Base-by-base conservation (phyloP, 2,329 filamentous ascomycete species). In the Pseudogymnoascus sp. region DNA sequence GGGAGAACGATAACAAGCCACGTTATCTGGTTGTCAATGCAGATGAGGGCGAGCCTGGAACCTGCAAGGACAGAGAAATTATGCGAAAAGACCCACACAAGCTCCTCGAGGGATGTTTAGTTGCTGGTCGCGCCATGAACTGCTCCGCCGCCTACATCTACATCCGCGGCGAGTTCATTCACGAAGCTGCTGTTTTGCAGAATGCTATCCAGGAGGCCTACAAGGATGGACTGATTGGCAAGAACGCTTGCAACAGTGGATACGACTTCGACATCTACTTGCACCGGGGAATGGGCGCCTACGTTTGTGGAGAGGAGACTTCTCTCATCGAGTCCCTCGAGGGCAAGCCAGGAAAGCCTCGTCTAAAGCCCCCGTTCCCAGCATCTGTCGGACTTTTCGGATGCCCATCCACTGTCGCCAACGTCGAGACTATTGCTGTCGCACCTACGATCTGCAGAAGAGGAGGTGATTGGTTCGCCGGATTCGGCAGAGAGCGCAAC, bases 41-140 rank as follows among this genome's bases (percentile, higher is more conserved):
- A 69, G 95, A 99, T 77, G 95, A 99, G 81, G 95, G 95, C 73
- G 95, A 99, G 79, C 95, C 95, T 31, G 95, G 95, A 77, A 99
- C 95, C 62, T 99, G 95, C 88, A 99, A 99, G 82, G 95, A 99
- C 78, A 89, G 95, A 75, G 95, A 99, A 78, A 99, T 99, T 71
- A 99, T 99, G 95, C 92, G 95, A 79, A 99, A 99, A 81, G 95
- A 99, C 77, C 95, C 95, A 67, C 95, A 99, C 83, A 99, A 99
- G 84, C 89, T 99, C 68, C 83, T 99, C 74, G 95, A 99, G 80
- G 95, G 95, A 75, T 99, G 95, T 78, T 83, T 99, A 68, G 89
- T 99, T 59, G 92, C 95, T 69, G 95, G 95, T 61, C 89, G 95
- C 75, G 93, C 95, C 74, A 99, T 99, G 95, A 99, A 99, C 80